These are phyloP conservation scores for Boletus edulis DNA, from an alignment of 768 basidiomycete species.

Conservation along the genomic window DNA sequence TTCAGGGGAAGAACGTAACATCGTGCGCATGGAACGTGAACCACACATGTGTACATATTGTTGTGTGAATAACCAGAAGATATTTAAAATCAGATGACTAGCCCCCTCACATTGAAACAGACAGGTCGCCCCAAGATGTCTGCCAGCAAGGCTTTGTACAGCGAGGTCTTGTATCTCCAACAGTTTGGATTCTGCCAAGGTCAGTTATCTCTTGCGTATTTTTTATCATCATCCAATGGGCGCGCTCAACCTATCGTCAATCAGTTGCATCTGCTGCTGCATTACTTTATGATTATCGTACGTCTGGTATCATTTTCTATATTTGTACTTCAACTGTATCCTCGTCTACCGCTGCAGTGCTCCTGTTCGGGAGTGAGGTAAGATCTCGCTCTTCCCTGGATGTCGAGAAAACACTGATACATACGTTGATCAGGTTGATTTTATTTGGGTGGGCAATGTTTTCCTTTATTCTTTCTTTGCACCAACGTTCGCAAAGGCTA, in stretches of 20 bases:
- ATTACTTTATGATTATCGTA: slow-evolving; percentile 17
- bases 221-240: neutral
- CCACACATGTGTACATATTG: too few species aligned
- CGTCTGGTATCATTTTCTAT: neutral
- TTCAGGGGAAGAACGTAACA: too few species aligned
- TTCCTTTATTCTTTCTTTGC: neutral
- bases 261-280: slow-evolving; percentile 11
- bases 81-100: too few species aligned
- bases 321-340: neutral
- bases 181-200: slow-evolving; percentile 8
- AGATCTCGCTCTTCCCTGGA: neutral
- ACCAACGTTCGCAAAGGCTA: slow-evolving; percentile 8
- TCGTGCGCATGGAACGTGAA: too few species aligned
- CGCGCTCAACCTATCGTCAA: neutral
- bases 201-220: neutral
- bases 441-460: slow-evolving; percentile 14
- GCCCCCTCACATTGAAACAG: too few species aligned
- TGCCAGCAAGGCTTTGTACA: neutral
- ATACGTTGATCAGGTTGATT: slow-evolving; percentile 9
- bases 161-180: slow-evolving; percentile 1
- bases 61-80: too few species aligned
- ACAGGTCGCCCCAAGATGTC: neutral
- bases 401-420: too few species aligned
- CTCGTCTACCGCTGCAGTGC: slow-evolving; percentile 2
- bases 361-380: slow-evolving; percentile 12